Base-by-base conservation (phyloP, 1,139 yeast species). In the Suzukiozyma palmioleophila region DNA sequence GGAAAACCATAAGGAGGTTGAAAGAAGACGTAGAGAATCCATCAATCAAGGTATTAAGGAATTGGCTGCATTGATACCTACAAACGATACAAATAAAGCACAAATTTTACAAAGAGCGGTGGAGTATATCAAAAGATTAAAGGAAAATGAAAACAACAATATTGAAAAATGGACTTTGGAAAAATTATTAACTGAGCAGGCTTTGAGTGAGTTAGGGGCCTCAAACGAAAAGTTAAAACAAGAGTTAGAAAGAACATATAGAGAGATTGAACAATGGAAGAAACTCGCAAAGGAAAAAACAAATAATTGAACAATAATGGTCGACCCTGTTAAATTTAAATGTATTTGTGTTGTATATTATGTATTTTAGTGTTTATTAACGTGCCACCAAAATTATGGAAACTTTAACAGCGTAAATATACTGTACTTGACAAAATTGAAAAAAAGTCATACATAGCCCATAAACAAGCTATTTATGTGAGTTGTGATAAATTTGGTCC, bases 1-100 rank as follows among this genome's bases (percentile, higher is more conserved):
- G 53, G 87, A 86, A 52, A 90, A 88, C 61, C 99, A 92, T 68
- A 92, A 92, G 64, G 98, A 94, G 64, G 98, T 92, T 25, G 99
- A 92, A 66, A 78, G 97, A 56, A 81, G 97, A 54, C 82, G 99
- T 58, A 80, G 99, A 54, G 97, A 92, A 58, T 81, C 84, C 37
- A 92, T 92, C 58, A 92, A 90, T 63, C 73, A 76, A 38, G 97
- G 97, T 10, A 90, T 92, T 57, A 83, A 82, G 53, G 89, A 83
- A 53, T 75, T 92, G 52, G 87, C 95, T 31, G 78, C 79, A 36
- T 68, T 86, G 43, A 81, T 92, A 41, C 97, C 97, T 14, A 83
- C 90, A 28, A 80, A 85, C 43, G 97, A 90, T 60, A 81, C 92
- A 44, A 90, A 90, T 63, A 92, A 92, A 71, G 85, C 97, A 14